Percentiles rank a stretch among this genome's conserved stretches.
These are phyloP conservation scores for Metschnikowia borealis DNA, from an alignment of 805 yeast species.

Conservation along the genomic window DNA sequence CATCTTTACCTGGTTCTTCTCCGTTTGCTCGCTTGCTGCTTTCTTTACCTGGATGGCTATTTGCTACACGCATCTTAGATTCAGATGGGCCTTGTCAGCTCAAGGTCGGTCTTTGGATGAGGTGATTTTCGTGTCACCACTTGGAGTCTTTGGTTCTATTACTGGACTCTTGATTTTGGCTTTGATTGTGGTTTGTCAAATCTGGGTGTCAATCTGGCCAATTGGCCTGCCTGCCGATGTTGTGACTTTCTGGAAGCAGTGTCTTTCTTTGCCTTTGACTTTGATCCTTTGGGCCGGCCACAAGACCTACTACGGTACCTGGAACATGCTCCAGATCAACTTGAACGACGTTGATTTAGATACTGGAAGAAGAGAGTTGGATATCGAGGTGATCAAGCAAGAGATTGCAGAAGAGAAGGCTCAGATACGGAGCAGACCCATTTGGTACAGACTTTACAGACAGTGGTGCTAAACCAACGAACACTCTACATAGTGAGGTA, in stretches of 20 bases:
- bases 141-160: slow-evolving; percentile 37
- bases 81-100: slow-evolving; percentile 34
- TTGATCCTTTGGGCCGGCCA: slow-evolving; percentile 42
- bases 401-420: slow-evolving; percentile 33
- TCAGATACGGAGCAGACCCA: slow-evolving; percentile 21
- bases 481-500: neutral
- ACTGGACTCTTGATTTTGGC: slow-evolving; percentile 29
- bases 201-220: slow-evolving; percentile 41
- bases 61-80: slow-evolving; percentile 38
- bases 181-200: slow-evolving; percentile 33
- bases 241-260: slow-evolving; percentile 46
- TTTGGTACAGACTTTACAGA: slow-evolving; percentile 25
- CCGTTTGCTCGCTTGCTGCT: slow-evolving; percentile 39
- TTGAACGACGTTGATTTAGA: slow-evolving; percentile 56
- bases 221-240: slow-evolving; percentile 20
- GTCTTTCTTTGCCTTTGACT: slow-evolving; percentile 40
- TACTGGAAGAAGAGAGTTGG: slow-evolving; percentile 48
- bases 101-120: slow-evolving; percentile 35
- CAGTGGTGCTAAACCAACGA: slow-evolving; percentile 25
- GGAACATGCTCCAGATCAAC: slow-evolving; percentile 33
- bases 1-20: slow-evolving; percentile 40
- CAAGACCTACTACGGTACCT: slow-evolving; percentile 32
- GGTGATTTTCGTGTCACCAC: slow-evolving; percentile 30
- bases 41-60: slow-evolving; percentile 41
- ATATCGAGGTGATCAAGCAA: slow-evolving; percentile 36